Percentiles rank a stretch among this genome's conserved stretches.
Evolutionary conservation across 202 grass and related monocot genomes (phyloP).

Genomic region (Sporobolus alterniflorus): DNA sequence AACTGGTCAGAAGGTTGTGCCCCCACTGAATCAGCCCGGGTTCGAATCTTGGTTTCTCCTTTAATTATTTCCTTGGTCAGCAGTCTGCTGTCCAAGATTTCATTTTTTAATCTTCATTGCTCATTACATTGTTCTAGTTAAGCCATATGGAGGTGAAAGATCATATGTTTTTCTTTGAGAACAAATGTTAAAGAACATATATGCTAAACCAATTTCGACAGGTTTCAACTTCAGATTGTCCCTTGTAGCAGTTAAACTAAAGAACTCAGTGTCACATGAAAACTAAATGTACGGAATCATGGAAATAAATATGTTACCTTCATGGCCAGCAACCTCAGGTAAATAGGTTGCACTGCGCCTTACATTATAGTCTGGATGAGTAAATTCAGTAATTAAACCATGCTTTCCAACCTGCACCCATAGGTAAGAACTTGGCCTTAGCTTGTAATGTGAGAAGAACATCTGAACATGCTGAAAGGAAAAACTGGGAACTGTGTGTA

Average conservation of each 20-base stretch:
- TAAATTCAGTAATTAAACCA: constrained; percentile 98
- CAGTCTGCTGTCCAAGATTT: too few relatives aligned
- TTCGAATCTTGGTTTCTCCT: too few relatives aligned
- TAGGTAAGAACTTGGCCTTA: constrained; percentile 1
- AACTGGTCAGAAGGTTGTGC: too few relatives aligned
- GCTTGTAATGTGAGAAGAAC: neutral
- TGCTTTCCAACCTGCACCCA: constrained; percentile 83
- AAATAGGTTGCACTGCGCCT: constrained; percentile 90
- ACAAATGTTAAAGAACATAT: neutral
- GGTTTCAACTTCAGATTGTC: neutral
- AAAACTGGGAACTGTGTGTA: neutral
- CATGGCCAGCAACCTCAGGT: constrained; percentile 97
- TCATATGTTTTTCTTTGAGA: neutral
- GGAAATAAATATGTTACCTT: constrained; percentile 55
- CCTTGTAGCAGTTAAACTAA: constrained; percentile 6
- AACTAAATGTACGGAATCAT: neutral
- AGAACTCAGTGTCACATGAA: neutral
- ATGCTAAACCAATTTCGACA: neutral
- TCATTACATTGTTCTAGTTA: constrained; percentile 15
- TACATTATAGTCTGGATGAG: constrained; percentile 74
- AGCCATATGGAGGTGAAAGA: neutral
- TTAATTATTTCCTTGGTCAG: too few relatives aligned
- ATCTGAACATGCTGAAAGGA: constrained; percentile 13
- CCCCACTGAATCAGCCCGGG: too few relatives aligned
- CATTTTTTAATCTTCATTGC: neutral